phyloP scores from a whole-genome alignment of 805 yeast genomes.

The Candida ipomoeae region DNA sequence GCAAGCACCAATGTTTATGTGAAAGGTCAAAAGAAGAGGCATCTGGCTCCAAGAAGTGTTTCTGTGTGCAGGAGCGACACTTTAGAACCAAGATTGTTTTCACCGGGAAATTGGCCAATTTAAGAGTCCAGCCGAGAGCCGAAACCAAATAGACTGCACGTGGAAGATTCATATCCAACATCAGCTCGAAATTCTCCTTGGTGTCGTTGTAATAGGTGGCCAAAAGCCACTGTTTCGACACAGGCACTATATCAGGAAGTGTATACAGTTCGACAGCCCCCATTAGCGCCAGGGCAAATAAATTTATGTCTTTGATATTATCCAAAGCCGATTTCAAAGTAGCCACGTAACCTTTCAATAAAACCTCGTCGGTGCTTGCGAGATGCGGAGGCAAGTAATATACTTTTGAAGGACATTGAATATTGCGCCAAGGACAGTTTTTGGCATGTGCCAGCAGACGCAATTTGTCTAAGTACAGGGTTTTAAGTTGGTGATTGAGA shows the following conservation, averaged over 20 bases:
- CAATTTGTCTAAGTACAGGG: conserved; percentile 26
- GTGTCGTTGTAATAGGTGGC: conserved; percentile 28
- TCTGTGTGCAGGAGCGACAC: conserved; percentile 36
- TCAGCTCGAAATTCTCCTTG: conserved; percentile 30
- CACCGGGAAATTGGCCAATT: conserved; percentile 27
- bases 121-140: conserved; percentile 34
- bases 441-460: conserved; percentile 23
- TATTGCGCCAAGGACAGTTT: conserved; percentile 36
- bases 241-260: conserved; percentile 15
- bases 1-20: conserved; percentile 38
- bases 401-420: conserved; percentile 30
- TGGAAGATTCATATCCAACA: conserved; percentile 24
- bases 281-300: not conserved
- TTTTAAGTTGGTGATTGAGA: conserved; percentile 22
- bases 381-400: conserved; percentile 35
- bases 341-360: conserved; percentile 27
- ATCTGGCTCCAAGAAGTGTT: conserved; percentile 23
- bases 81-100: conserved; percentile 27
- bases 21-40: conserved; percentile 10
- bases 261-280: not conserved
- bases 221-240: conserved; percentile 33
- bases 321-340: conserved; percentile 27
- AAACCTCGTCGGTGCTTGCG: conserved; percentile 24
- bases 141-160: conserved; percentile 34
- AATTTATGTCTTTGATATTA: conserved; percentile 14